Conservation (phyloP, 352 stramenopile species). For the Phytophthora macrochlamydospora region DNA sequence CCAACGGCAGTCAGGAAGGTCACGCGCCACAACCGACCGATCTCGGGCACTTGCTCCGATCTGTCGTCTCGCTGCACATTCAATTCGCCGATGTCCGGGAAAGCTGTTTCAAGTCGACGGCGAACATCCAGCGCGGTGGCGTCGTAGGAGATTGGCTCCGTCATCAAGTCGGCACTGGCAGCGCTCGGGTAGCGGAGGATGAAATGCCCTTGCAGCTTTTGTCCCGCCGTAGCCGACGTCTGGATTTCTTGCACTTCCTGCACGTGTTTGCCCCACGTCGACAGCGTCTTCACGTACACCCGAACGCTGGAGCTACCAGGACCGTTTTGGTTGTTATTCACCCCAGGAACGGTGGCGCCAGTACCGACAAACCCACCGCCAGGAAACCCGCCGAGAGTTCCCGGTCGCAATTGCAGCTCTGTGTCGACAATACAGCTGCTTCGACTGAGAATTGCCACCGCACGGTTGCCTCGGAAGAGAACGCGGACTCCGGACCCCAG, state of each 20-base stretch:
- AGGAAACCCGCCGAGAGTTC: conserved; percentile 93
- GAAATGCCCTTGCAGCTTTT: conserved; percentile 90
- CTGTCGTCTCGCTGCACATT: conserved; percentile 60
- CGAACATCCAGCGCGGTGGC: conserved; percentile 66
- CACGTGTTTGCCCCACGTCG: conserved; percentile 84
- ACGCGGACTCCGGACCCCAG: conserved; percentile 85
- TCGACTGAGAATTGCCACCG: conserved; percentile 90
- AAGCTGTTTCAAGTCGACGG: conserved; percentile 56
- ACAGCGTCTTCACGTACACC: conserved; percentile 93
- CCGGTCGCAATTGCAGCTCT: conserved; percentile 71
- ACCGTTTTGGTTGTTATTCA: conserved; percentile 93
- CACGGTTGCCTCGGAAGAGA: conserved; percentile 83
- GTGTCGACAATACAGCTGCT: conserved; percentile 94
- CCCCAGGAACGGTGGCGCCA: conserved; percentile 20
- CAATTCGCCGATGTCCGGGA: conserved; percentile 52
- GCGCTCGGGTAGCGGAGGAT: conserved; percentile 40
- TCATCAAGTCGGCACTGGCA: conserved; percentile 17
- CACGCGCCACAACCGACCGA: conserved; percentile 86
- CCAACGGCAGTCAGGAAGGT: conserved; percentile 90
- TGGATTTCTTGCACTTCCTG: conserved; percentile 93
- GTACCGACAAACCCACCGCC: conserved; percentile 87
- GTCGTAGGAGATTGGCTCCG: conserved; percentile 75
- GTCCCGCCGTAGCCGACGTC: conserved; percentile 70
- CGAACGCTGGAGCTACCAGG: conserved; percentile 90
- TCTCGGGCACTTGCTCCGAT: conserved; percentile 61